Conservation (phyloP, 2,329 filamentous ascomycete species). For the Waltergamsia citrina region DNA sequence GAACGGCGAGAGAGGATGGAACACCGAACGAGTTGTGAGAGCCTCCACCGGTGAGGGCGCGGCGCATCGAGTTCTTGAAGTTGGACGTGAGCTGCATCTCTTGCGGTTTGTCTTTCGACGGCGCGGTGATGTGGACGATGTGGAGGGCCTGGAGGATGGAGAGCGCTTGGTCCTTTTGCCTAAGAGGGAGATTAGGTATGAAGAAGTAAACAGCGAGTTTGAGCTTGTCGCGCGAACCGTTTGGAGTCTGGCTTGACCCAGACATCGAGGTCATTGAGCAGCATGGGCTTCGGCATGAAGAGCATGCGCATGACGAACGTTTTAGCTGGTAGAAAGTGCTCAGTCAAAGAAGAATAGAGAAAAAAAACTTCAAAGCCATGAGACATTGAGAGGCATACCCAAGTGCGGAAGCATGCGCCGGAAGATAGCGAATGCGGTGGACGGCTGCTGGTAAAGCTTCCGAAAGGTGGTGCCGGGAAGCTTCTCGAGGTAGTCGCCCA, state of each 20-base stretch:
- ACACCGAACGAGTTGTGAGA: conserved; percentile 86
- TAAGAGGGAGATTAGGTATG: conserved; percentile 17
- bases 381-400: conserved; percentile 42
- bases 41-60: conserved; percentile 81
- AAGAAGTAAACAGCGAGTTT: neutral
- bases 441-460: conserved; percentile 91
- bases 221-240: conserved; percentile 22
- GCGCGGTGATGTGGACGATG: conserved; percentile 61
- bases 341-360: no score
- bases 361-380: no score
- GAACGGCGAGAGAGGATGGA: conserved; percentile 56
- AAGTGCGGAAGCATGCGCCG: conserved; percentile 92
- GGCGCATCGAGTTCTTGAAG: conserved; percentile 74
- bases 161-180: conserved; percentile 76
- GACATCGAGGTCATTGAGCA: conserved; percentile 69
- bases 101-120: conserved; percentile 52
- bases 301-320: conserved; percentile 92
- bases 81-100: conserved; percentile 71
- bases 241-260: conserved; percentile 67
- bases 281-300: conserved; percentile 76
- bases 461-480: conserved; percentile 83
- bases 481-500: conserved; percentile 87
- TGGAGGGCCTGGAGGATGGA: conserved; percentile 77
- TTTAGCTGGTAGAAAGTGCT: conserved; percentile 53
- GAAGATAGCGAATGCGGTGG: conserved; percentile 90